Conservation (phyloP, 2,329 filamentous ascomycete genomes). For the Aspergillus ustus region DNA sequence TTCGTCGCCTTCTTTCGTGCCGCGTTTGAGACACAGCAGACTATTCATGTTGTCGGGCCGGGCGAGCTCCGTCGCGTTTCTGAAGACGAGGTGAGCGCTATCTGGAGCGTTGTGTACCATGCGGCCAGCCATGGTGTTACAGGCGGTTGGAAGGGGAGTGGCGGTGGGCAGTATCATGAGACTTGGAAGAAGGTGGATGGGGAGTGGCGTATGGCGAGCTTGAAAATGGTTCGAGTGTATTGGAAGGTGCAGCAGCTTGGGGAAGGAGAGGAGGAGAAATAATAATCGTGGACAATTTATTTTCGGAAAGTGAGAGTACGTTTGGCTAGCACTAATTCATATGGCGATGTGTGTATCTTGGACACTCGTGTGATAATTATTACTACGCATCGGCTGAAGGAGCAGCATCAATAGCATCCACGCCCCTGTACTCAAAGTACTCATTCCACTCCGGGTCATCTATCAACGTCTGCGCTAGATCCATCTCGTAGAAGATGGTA, state of each 20-base stretch:
- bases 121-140: not conserved
- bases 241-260: not conserved
- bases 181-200: not conserved
- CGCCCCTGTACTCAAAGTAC: constrained; percentile 46
- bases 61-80: constrained; percentile 1
- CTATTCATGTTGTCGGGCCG: constrained; percentile 8
- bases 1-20: constrained; percentile 1
- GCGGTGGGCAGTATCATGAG: constrained; percentile 13
- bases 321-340: no score
- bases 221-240: constrained; percentile 1
- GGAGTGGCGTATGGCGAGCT: constrained; percentile 2
- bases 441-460: constrained; percentile 41
- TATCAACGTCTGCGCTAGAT: constrained; percentile 35
- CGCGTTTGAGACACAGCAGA: constrained; percentile 9
- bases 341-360: no score
- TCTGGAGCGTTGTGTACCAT: constrained; percentile 1
- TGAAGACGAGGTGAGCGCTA: not conserved
- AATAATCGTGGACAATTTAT: no score
- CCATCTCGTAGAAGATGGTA: constrained; percentile 42
- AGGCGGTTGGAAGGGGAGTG: not conserved
- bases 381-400: not conserved
- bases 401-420: constrained; percentile 30
- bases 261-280: not conserved
- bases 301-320: no score
- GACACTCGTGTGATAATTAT: not conserved